These are phyloP conservation scores for Sutorius eximius DNA, from an alignment of 1,284 basidiomycete genomes.

Conservation along the genomic window DNA sequence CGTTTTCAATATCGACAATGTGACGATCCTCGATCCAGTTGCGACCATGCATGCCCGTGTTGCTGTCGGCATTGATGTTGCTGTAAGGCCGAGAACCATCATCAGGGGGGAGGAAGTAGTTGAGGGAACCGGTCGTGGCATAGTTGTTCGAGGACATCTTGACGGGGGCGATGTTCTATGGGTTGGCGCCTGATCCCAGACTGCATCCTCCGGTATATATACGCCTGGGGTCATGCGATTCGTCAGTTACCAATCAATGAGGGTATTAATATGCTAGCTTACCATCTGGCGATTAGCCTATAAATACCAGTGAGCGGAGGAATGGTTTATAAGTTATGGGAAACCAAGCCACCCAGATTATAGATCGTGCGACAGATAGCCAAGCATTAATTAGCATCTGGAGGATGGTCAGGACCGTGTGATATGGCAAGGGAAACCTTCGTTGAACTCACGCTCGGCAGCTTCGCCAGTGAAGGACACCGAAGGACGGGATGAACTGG, in stretches of 20 bases:
- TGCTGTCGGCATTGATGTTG: constrained; percentile 14
- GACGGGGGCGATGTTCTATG: background rate
- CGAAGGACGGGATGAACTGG: background rate
- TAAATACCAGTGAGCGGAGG: background rate
- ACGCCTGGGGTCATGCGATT: constrained; percentile 1
- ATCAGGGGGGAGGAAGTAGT: constrained; percentile 18
- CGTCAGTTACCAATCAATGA: constrained; percentile 2
- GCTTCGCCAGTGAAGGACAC: background rate
- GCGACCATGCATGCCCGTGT: constrained; percentile 1
- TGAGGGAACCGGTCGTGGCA: constrained; percentile 17
- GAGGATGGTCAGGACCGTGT: too few relatives aligned
- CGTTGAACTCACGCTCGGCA: background rate
- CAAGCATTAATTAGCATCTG: too few relatives aligned
- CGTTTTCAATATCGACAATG: constrained; percentile 34
- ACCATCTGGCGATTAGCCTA: constrained; percentile 1
- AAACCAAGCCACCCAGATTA: background rate
- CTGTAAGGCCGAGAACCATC: constrained; percentile 23
- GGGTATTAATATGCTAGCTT: background rate
- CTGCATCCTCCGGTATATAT: constrained; percentile 10
- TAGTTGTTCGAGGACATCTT: constrained; percentile 23
- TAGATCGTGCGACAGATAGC: background rate
- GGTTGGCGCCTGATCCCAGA: background rate
- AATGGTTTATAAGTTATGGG: background rate
- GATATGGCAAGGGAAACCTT: background rate
- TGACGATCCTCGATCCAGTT: constrained; percentile 21